Percentiles rank a stretch among this genome's conserved stretches.
phyloP scores from a whole-genome alignment of 2,329 filamentous ascomycete genomes.

The Metarhizium anisopliae region DNA sequence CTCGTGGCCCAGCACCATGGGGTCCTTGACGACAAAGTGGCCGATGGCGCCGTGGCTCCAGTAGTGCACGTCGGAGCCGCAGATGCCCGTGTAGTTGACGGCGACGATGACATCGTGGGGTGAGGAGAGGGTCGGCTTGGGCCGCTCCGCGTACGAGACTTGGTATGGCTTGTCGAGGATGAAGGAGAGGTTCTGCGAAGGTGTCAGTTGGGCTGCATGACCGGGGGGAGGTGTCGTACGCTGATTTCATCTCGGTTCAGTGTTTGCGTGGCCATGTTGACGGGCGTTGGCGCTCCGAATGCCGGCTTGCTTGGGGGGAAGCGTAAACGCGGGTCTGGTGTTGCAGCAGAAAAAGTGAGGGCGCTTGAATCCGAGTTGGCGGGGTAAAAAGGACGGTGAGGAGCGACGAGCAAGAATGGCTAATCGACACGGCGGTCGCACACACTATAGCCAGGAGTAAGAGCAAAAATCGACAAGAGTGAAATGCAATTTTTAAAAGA shows the following conservation, averaged over 20 bases:
- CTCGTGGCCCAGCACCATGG: slow-evolving; percentile 70
- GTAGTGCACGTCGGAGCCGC: slow-evolving; percentile 83
- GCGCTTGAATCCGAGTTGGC: no score
- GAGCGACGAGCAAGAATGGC: no score
- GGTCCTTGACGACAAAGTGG: slow-evolving; percentile 71
- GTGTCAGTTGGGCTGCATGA: slow-evolving; percentile 6
- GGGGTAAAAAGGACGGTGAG: no score
- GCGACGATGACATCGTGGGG: slow-evolving; percentile 72
- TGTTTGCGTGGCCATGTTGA: slow-evolving; percentile 15
- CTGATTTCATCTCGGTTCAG: slow-evolving; percentile 20
- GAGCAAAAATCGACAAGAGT: neutral
- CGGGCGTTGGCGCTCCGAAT: neutral
- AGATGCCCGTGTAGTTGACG: slow-evolving; percentile 81
- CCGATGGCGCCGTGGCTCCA: slow-evolving; percentile 82
- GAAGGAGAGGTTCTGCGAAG: slow-evolving; percentile 69
- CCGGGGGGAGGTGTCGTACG: slow-evolving; percentile 9
- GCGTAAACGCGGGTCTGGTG: no score
- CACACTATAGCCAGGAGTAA: no score
- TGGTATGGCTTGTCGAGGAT: slow-evolving; percentile 68
- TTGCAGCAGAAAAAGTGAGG: no score
- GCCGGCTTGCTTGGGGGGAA: no score
- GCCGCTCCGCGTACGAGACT: slow-evolving; percentile 67
- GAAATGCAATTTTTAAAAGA: neutral
- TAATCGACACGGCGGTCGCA: no score
- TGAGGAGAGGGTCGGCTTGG: slow-evolving; percentile 56